A percentile compares a stretch with the other conserved stretches of the same genome.
Conservation (phyloP, 768 basidiomycete genomes). For the Thelephora ganbajun region DNA sequence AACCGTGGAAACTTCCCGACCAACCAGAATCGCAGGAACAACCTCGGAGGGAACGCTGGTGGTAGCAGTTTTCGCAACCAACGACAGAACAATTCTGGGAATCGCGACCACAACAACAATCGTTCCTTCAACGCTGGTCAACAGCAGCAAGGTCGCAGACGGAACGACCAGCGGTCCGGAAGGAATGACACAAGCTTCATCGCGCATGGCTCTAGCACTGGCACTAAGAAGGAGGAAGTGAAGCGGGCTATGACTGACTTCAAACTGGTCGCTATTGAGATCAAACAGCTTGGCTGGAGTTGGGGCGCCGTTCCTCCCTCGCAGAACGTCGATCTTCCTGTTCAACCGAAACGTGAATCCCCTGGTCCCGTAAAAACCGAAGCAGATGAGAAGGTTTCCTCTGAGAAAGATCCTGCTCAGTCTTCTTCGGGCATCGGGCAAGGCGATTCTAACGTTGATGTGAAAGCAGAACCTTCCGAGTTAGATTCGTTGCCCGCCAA, state of each 20-base stretch:
- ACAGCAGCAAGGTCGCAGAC: constrained; percentile 26
- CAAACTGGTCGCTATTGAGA: constrained; percentile 85
- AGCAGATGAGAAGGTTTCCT: background rate
- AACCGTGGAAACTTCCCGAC: constrained; percentile 12
- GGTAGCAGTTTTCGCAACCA: constrained; percentile 42
- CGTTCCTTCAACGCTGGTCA: constrained; percentile 47
- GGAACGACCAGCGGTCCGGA: constrained; percentile 20
- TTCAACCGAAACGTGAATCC: constrained; percentile 14
- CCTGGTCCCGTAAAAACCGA: constrained; percentile 10
- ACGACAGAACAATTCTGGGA: constrained; percentile 49
- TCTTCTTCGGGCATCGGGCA: constrained; percentile 5
- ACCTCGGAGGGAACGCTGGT: constrained; percentile 29
- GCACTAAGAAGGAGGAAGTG: constrained; percentile 70
- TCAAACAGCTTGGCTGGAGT: constrained; percentile 70
- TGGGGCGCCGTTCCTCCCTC: constrained; percentile 56
- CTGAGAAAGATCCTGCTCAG: constrained; percentile 7
- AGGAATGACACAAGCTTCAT: constrained; percentile 20
- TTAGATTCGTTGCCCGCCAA: constrained; percentile 3
- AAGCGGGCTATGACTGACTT: constrained; percentile 94
- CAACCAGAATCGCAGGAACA: constrained; percentile 7
- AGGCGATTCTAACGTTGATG: background rate
- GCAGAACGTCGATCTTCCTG: background rate
- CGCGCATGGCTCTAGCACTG: constrained; percentile 16
- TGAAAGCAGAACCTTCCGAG: constrained; percentile 12
- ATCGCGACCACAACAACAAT: constrained; percentile 51